These are phyloP conservation scores for Periglandula ipomoeae DNA, from an alignment of 2,329 filamentous ascomycete species.

Conservation along the genomic window DNA sequence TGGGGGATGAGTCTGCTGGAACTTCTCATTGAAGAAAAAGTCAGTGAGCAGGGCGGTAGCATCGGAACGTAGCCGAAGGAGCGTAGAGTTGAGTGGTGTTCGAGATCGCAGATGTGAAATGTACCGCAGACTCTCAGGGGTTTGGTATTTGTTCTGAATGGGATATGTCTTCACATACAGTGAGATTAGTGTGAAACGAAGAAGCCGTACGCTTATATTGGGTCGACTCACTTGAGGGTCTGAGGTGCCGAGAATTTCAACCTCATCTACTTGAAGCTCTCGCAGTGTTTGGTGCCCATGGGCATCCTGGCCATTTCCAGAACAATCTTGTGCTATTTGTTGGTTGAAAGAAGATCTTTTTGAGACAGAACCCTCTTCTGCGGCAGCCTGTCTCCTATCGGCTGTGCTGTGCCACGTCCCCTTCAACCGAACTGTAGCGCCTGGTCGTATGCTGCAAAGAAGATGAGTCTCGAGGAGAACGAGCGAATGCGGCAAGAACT, in stretches of 20 bases:
- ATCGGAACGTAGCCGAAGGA: slow-evolving; percentile 77
- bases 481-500: no score
- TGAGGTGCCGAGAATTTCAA: slow-evolving; percentile 65
- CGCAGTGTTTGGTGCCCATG: slow-evolving; percentile 8
- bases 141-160: slow-evolving; percentile 94
- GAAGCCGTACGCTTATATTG: background rate
- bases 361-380: slow-evolving; percentile 4
- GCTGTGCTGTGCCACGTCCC: slow-evolving; percentile 56
- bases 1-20: slow-evolving; percentile 81
- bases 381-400: slow-evolving; percentile 1
- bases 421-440: slow-evolving; percentile 66
- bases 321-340: background rate
- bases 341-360: slow-evolving; percentile 1
- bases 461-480: background rate
- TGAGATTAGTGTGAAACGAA: slow-evolving; percentile 9
- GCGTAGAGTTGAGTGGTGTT: slow-evolving; percentile 68
- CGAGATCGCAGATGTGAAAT: slow-evolving; percentile 81
- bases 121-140: slow-evolving; percentile 76
- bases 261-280: slow-evolving; percentile 66
- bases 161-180: slow-evolving; percentile 63
- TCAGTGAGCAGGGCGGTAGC: slow-evolving; percentile 62
- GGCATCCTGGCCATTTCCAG: background rate
- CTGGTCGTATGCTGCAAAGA: slow-evolving; percentile 62
- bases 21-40: slow-evolving; percentile 64
- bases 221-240: slow-evolving; percentile 61